These are phyloP conservation scores for Phyllachora maydis DNA, from an alignment of 2,329 filamentous ascomycete species.

Conservation along the genomic window DNA sequence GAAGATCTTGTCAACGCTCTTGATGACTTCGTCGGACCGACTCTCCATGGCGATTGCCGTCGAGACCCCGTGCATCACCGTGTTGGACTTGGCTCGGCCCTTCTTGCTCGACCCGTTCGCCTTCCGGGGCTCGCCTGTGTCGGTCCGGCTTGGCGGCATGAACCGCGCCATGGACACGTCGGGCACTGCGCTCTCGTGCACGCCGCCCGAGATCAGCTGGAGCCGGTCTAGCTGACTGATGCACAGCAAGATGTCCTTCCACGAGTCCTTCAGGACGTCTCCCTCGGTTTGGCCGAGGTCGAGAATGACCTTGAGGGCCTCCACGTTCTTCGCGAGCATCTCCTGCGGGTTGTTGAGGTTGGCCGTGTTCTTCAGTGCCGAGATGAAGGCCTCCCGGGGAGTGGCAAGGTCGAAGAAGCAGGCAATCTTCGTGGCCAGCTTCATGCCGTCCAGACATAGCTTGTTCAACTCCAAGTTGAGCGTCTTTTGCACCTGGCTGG, in stretches of 20 bases:
- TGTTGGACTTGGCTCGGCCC: conserved; percentile 28
- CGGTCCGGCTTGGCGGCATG: conserved; percentile 33
- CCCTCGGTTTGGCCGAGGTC: conserved; percentile 89
- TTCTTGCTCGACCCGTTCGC: conserved; percentile 38
- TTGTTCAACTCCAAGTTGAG: conserved; percentile 85
- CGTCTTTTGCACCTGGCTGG: conserved; percentile 79
- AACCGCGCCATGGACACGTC: conserved; percentile 76
- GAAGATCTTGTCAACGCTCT: conserved; percentile 87
- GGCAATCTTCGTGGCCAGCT: conserved; percentile 77
- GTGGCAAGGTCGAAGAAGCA: conserved; percentile 87
- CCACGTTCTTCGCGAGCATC: conserved; percentile 89
- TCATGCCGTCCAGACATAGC: conserved; percentile 87
- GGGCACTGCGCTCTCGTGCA: conserved; percentile 80
- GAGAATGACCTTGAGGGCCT: conserved; percentile 77
- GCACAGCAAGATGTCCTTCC: conserved; percentile 88
- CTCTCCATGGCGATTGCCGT: conserved; percentile 79
- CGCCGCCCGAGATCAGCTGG: conserved; percentile 83
- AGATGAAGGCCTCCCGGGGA: conserved; percentile 87
- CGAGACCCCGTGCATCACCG: conserved; percentile 43
- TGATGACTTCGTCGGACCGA: conserved; percentile 80
- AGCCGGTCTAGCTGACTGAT: conserved; percentile 91
- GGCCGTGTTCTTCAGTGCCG: conserved; percentile 78
- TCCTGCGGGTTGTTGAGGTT: conserved; percentile 91
- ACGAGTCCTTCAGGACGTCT: conserved; percentile 71
- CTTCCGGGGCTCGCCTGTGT: conserved; percentile 37